Base-by-base conservation (phyloP, 1,139 yeast species). In the Arxiozyma slooffiae region DNA sequence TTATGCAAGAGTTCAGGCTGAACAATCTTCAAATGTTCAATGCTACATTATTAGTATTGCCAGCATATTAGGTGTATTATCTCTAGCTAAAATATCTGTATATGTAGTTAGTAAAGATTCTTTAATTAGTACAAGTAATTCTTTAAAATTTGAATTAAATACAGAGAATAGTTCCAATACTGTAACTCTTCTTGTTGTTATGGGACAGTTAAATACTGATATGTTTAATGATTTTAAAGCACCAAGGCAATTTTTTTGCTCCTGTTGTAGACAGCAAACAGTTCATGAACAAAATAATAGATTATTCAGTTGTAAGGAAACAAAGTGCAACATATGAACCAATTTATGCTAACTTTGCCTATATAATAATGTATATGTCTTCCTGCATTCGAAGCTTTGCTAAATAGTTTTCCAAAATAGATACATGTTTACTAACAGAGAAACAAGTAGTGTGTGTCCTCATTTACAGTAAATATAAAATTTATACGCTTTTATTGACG, bases 81-180 rank as follows among this genome's bases (percentile, higher is more conserved):
- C 90, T 0, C 95, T 96, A 0, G 76, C 76, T 11, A 78, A 80
- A 56, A 74, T 85, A 11, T 77, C 88, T 1, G 62, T 78, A 2
- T 85, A 83, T 62, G 75, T 87, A 0, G 81, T 85, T 0, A 71
- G 87, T 14, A 85, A 85, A 61, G 81, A 87, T 0, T 80, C 87
- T 0, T 57, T 77, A 20, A 71, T 77, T 7, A 79, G 81, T 56
- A 61, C 80, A 2, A 83, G 81, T 55, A 87, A 83, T 54, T 75
- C 85, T 0, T 60, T 81, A 44, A 62, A 75, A 1, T 75, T 73
- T 52, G 94, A 85, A 58, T 52, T 74, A 17, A 55, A 57, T 1
- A 56, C 57, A 11, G 59, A 61, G 0, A 53, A 56, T 6, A 46
- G 45, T 2, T 37, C 53, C 4, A 54, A 68, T 37, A 66, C 78